Conservation (phyloP, 148 eudicot species). For the Cornus florida region DNA sequence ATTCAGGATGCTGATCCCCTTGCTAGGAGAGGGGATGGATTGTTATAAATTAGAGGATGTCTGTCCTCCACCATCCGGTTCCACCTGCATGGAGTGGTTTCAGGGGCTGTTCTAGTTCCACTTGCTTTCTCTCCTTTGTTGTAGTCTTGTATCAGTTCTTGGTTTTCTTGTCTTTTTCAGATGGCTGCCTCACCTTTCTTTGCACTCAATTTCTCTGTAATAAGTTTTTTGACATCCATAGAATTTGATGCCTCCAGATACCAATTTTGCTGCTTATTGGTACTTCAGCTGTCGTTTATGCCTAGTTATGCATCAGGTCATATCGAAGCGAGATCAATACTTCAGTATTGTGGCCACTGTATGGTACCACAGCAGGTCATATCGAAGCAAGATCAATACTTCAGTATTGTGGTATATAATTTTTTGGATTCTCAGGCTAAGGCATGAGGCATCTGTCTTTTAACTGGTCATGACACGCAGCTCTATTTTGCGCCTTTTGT, state of each 20-base stretch:
- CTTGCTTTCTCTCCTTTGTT: slow-evolving; percentile 2
- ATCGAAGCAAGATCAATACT: neutral
- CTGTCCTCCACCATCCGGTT: no score
- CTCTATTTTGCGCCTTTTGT: neutral
- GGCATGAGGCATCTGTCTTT: neutral
- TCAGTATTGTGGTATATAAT: neutral
- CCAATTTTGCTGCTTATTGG: neutral
- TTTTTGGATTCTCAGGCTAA: neutral
- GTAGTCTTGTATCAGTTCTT: neutral
- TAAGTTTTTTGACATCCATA: neutral
- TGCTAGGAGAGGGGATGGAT: neutral
- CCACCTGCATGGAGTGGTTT: no score
- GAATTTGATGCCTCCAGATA: neutral
- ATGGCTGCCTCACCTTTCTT: neutral
- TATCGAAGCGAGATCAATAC: neutral
- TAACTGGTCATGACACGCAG: neutral
- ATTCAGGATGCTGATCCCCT: neutral
- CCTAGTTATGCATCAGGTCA: neutral
- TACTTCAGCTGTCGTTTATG: neutral
- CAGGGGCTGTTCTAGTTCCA: no score
- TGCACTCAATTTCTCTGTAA: neutral
- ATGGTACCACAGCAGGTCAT: neutral
- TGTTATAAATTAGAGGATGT: no score
- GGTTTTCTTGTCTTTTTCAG: neutral
- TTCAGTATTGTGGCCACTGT: neutral